Percentiles rank a stretch among this genome's conserved stretches.
Conservation (phyloP, 2,329 filamentous ascomycete species). For the Calonectria multiphialidica region DNA sequence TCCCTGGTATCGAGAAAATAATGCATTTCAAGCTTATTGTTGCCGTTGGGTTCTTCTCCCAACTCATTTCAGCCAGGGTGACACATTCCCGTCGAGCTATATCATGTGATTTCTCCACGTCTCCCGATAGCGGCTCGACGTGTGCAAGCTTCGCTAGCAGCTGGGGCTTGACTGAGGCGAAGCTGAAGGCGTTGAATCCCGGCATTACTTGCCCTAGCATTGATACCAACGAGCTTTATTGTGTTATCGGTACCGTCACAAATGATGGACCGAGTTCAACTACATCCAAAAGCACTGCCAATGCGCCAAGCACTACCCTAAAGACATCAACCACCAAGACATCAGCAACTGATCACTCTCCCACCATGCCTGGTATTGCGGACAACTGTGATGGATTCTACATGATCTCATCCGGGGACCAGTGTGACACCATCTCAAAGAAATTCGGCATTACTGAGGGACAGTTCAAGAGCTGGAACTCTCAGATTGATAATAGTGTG, state of each 20-base stretch:
- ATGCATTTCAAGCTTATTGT: neutral
- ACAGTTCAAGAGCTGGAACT: neutral
- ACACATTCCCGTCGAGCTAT: neutral
- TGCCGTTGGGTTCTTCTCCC: neutral
- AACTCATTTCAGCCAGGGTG: neutral
- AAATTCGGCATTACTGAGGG: neutral
- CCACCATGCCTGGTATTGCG: neutral
- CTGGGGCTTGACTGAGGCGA: neutral
- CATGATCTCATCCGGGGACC: neutral
- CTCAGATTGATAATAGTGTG: neutral
- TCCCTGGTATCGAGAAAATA: neutral
- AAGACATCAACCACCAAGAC: too few relatives aligned
- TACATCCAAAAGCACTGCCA: neutral
- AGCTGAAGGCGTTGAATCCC: neutral
- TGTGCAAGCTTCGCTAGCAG: neutral
- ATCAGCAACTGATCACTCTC: neutral
- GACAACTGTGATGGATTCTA: neutral
- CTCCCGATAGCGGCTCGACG: neutral
- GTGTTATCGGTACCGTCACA: neutral
- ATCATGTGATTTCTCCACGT: neutral
- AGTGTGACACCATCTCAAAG: neutral
- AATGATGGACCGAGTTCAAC: neutral
- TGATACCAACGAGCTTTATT: neutral
- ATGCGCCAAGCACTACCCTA: neutral
- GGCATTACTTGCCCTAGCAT: neutral